Evolutionary conservation across 1,139 yeast species (phyloP).

Genomic region (Groenewaldozyma auringiensis): DNA sequence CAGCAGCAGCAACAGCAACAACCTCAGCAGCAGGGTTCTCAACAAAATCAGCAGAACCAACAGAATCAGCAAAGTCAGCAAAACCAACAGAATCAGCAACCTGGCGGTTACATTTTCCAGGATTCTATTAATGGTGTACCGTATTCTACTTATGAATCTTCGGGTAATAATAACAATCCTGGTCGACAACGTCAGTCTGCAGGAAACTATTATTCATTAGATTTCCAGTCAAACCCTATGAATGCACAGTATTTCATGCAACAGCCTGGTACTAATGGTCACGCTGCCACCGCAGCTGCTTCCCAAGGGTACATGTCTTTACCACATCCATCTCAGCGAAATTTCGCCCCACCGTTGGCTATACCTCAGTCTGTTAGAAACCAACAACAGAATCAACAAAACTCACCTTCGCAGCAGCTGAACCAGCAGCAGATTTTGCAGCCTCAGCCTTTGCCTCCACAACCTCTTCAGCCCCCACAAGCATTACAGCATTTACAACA

Average conservation of each 20-base stretch:
- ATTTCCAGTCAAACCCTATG: not conserved
- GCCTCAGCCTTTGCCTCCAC: slow-evolving; percentile 6
- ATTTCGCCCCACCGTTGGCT: slow-evolving; percentile 1
- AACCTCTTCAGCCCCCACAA: slow-evolving; percentile 4
- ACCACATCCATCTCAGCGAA: not conserved
- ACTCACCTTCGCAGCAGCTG: slow-evolving; percentile 7
- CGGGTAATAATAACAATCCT: no score
- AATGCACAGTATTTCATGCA: not conserved
- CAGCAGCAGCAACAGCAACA: slow-evolving; percentile 11
- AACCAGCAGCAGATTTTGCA: slow-evolving; percentile 10
- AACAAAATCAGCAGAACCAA: slow-evolving; percentile 12
- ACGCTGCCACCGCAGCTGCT: not conserved
- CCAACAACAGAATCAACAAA: slow-evolving; percentile 10
- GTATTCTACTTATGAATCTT: not conserved
- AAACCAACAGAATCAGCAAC: slow-evolving; percentile 6
- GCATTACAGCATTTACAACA: slow-evolving; percentile 8
- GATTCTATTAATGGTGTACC: not conserved
- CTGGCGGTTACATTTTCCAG: slow-evolving; percentile 1
- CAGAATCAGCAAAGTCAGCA: no score
- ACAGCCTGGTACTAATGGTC: not conserved
- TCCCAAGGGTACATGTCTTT: slow-evolving; percentile 1
- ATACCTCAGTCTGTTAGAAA: slow-evolving; percentile 3
- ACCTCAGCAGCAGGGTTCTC: slow-evolving; percentile 12
- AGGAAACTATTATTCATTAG: not conserved
- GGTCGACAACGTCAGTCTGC: not conserved